These are phyloP conservation scores for Nicotiana paniculata DNA, from an alignment of 257 asterid genomes.

Conservation along the genomic window DNA sequence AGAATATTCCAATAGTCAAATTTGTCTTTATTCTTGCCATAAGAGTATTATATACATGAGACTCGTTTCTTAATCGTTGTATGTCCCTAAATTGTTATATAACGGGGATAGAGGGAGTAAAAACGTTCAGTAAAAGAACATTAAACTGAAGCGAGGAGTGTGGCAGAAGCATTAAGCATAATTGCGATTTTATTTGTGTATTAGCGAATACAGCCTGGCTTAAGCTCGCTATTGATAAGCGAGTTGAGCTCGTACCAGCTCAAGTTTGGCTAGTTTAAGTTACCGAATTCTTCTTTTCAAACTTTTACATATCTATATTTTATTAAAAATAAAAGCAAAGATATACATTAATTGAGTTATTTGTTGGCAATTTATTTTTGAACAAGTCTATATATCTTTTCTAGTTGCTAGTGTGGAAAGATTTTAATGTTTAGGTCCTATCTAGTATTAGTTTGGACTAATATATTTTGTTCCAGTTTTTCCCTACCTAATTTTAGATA, in stretches of 20 bases:
- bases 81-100: background rate
- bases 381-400: background rate
- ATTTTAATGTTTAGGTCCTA: background rate
- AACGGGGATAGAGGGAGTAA: background rate
- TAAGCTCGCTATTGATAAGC: background rate
- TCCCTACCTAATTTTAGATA: background rate
- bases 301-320: background rate
- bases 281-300: background rate
- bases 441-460: background rate
- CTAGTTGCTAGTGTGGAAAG: background rate
- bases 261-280: background rate
- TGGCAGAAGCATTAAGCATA: background rate
- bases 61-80: background rate
- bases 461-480: background rate
- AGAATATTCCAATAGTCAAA: background rate
- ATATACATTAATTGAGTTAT: background rate
- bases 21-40: background rate
- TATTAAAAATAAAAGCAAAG: background rate
- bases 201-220: background rate
- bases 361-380: background rate
- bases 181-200: background rate
- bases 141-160: background rate
- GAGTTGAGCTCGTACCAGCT: background rate
- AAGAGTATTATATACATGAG: background rate
- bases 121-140: background rate